phyloP scores from a whole-genome alignment of 176 grass and related monocot genomes.

The Eleusine indica region DNA sequence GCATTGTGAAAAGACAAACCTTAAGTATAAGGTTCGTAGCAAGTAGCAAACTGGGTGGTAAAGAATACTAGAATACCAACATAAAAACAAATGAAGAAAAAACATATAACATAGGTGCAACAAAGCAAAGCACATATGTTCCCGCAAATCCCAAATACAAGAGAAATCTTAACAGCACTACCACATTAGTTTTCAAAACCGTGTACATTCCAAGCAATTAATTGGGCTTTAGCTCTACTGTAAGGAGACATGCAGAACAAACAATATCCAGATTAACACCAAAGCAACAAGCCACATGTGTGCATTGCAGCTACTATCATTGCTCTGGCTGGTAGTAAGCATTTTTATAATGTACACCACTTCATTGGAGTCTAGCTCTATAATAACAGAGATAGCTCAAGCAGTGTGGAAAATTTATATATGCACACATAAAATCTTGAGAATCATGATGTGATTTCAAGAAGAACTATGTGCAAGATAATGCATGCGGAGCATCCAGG shows the following conservation, averaged over 20 bases:
- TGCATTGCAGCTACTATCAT: background rate
- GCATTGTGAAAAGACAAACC: slow-evolving; percentile 11
- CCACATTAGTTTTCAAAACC: background rate
- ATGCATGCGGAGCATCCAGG: background rate
- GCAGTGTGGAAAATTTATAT: slow-evolving; percentile 49
- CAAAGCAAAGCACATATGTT: slow-evolving; percentile 6
- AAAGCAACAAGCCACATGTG: background rate
- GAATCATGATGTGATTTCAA: slow-evolving; percentile 35
- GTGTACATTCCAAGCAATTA: background rate
- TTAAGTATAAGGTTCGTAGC: background rate
- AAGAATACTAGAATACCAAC: background rate
- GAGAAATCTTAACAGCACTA: background rate
- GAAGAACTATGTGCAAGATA: slow-evolving; percentile 54
- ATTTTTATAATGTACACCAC: slow-evolving; percentile 22
- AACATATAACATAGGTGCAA: background rate
- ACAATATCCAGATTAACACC: background rate
- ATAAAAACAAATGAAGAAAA: no score
- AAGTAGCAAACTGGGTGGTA: background rate
- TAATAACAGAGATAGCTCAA: slow-evolving; percentile 51
- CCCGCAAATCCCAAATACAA: background rate
- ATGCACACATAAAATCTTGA: slow-evolving; percentile 53
- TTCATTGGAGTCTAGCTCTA: slow-evolving; percentile 56
- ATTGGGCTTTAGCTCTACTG: slow-evolving; percentile 21
- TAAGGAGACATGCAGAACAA: slow-evolving; percentile 9
- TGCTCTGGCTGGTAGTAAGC: background rate